Conservation (phyloP, 2,329 filamentous ascomycete species). For the Bisporella sp. region DNA sequence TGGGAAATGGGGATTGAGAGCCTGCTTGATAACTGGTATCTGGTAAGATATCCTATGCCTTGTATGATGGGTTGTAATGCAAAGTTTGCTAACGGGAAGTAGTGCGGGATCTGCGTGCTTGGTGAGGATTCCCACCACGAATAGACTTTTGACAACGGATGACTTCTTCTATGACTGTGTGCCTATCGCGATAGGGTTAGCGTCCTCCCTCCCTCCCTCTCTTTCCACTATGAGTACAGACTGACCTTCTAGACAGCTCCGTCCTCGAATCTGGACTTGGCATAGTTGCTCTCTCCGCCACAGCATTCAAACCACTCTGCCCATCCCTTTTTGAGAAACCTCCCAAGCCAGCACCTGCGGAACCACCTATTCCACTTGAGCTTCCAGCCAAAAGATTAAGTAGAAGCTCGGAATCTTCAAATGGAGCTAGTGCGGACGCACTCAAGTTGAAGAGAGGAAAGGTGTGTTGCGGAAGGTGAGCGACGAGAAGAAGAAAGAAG, state of each 20-base stretch:
- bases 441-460: neutral
- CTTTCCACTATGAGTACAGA: neutral
- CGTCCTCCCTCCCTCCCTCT: too few species aligned
- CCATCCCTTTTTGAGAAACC: neutral
- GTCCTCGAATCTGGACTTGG: conserved; percentile 4
- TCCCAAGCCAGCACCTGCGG: neutral
- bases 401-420: neutral
- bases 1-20: conserved; percentile 33
- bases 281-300: conserved; percentile 4
- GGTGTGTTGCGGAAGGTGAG: neutral
- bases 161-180: conserved; percentile 10
- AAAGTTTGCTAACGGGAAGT: neutral
- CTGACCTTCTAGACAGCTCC: neutral
- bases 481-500: neutral
- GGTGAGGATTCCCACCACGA: conserved; percentile 4
- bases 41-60: conserved; percentile 1
- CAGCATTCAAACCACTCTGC: conserved; percentile 4
- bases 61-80: neutral
- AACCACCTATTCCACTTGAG: neutral
- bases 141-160: conserved; percentile 1
- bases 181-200: conserved; percentile 5
- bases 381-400: neutral
- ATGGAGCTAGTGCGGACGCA: neutral
- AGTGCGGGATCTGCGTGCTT: conserved; percentile 4
- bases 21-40: conserved; percentile 40